These are phyloP conservation scores for Pseudogymnoascus sp. DNA, from an alignment of 2,329 filamentous ascomycete genomes.

Conservation along the genomic window DNA sequence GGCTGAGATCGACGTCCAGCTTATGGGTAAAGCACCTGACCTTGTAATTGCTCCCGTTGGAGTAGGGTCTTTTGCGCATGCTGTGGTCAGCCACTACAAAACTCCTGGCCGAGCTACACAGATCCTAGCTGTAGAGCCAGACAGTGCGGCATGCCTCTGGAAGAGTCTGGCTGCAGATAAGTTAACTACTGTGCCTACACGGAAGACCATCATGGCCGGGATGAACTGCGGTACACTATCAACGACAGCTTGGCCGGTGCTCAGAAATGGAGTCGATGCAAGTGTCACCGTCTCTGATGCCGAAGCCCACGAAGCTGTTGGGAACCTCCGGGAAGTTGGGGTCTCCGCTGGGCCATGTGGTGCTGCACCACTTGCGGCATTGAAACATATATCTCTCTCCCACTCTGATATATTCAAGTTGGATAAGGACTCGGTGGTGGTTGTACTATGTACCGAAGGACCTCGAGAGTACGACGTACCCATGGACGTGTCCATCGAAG, in stretches of 20 bases:
- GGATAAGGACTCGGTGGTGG: conserved; percentile 42
- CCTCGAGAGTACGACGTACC: conserved; percentile 43
- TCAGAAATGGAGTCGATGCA: conserved; percentile 35
- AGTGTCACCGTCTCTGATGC: conserved; percentile 35
- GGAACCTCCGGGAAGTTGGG: conserved; percentile 29
- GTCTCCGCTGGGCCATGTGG: conserved; percentile 41
- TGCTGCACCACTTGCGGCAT: conserved; percentile 42
- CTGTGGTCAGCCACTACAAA: conserved; percentile 59
- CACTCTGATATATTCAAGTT: conserved; percentile 29
- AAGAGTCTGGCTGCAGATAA: conserved; percentile 31
- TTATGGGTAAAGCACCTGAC: conserved; percentile 42
- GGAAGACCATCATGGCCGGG: conserved; percentile 38
- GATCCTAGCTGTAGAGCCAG: conserved; percentile 60
- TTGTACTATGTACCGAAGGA: conserved; percentile 61
- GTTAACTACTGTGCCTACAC: conserved; percentile 31
- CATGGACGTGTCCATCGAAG: conserved; percentile 32
- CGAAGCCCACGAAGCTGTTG: conserved; percentile 35
- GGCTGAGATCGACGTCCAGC: conserved; percentile 52
- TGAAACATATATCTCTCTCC: not conserved
- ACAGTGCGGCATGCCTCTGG: conserved; percentile 51
- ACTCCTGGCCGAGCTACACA: conserved; percentile 18
- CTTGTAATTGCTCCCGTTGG: conserved; percentile 57
- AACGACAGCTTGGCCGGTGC: conserved; percentile 36
- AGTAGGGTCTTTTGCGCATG: conserved; percentile 63
- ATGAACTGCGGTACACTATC: conserved; percentile 43